These are phyloP conservation scores for Dictyostelium firmibasis DNA, from an alignment of 78 protist genomes.

Conservation along the genomic window DNA sequence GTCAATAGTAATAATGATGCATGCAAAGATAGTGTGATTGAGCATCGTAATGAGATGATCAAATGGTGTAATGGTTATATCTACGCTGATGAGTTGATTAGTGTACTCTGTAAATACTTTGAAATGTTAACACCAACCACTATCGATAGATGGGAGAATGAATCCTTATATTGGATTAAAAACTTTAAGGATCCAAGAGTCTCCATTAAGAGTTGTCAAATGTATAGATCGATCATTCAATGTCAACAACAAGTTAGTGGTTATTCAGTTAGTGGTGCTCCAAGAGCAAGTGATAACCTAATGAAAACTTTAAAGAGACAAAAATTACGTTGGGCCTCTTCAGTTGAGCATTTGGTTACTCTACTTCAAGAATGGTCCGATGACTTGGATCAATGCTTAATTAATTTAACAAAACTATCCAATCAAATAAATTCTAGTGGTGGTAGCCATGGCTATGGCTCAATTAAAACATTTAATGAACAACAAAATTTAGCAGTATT, in stretches of 20 bases:
- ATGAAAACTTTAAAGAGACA: conserved; percentile 26
- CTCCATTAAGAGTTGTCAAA: conserved; percentile 60
- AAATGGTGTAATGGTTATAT: conserved; percentile 70
- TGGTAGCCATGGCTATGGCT: neutral
- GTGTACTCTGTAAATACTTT: conserved; percentile 61
- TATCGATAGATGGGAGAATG: conserved; percentile 64
- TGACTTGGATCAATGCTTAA: conserved; percentile 18
- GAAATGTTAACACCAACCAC: conserved; percentile 23
- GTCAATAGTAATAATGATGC: neutral
- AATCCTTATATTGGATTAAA: conserved; percentile 56
- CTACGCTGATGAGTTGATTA: conserved; percentile 48
- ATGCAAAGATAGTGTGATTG: conserved; percentile 53
- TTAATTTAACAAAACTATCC: neutral
- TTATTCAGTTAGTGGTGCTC: neutral
- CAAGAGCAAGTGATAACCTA: neutral
- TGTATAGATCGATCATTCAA: conserved; percentile 57
- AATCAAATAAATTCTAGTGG: neutral
- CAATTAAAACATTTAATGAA: neutral
- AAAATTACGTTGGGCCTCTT: conserved; percentile 51
- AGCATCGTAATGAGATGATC: conserved; percentile 71
- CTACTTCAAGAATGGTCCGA: conserved; percentile 55
- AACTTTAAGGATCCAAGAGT: conserved; percentile 68
- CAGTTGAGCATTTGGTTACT: conserved; percentile 45
- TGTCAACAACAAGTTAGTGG: conserved; percentile 52
- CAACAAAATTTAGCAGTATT: conserved; percentile 22